Evolutionary conservation across 2,329 filamentous ascomycete genomes (phyloP).

Genomic region (Aschersonia sp.): DNA sequence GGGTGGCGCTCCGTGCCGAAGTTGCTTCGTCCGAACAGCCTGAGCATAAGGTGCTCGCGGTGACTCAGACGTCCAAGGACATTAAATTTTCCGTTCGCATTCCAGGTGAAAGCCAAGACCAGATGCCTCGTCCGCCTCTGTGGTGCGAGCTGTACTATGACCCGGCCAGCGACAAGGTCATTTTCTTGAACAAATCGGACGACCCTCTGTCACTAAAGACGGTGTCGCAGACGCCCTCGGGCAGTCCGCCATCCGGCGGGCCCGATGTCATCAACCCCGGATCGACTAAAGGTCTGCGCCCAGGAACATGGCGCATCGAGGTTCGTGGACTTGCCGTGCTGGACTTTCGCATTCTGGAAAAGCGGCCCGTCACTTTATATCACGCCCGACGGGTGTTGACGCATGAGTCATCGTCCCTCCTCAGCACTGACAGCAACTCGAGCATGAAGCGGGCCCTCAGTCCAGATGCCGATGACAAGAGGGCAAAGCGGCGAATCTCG

Average conservation of each 20-base stretch:
- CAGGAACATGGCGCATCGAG: conserved; percentile 42
- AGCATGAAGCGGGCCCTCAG: conserved; percentile 35
- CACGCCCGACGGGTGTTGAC: conserved; percentile 14
- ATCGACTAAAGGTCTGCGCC: conserved; percentile 29
- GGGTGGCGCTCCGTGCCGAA: conserved; percentile 40
- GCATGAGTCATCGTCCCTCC: conserved; percentile 17
- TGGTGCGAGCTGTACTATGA: conserved; percentile 48
- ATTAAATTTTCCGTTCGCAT: conserved; percentile 46
- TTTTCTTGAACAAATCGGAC: conserved; percentile 40
- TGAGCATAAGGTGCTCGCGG: conserved; percentile 41
- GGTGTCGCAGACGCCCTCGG: conserved; percentile 23
- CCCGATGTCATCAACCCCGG: conserved; percentile 28
- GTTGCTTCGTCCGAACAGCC: conserved; percentile 34
- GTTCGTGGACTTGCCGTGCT: conserved; percentile 33
- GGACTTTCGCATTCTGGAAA: conserved; percentile 44
- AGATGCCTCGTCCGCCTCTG: conserved; percentile 29
- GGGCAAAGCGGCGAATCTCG: conserved; percentile 26
- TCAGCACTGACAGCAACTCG: conserved; percentile 20
- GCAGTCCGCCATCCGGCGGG: conserved; percentile 25
- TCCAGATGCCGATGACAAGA: conserved; percentile 27
- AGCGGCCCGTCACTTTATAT: conserved; percentile 29
- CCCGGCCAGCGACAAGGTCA: conserved; percentile 41
- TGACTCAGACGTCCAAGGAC: conserved; percentile 44
- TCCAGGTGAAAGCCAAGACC: conserved; percentile 29
- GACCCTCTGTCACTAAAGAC: conserved; percentile 35